Conservation (phyloP, 2,329 filamentous ascomycete species). For the Phoma herbarum region DNA sequence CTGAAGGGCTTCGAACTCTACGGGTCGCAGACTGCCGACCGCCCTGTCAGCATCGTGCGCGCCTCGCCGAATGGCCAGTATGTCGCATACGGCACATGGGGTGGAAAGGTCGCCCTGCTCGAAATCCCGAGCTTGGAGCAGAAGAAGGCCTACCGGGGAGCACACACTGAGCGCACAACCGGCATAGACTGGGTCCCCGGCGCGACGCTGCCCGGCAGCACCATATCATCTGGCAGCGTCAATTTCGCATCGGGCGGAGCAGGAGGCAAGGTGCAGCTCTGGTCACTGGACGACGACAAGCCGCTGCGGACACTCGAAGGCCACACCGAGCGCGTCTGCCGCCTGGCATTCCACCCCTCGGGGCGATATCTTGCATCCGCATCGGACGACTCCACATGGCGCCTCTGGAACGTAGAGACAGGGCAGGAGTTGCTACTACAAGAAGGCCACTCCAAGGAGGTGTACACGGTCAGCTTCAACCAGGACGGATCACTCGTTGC, state of each 20-base stretch:
- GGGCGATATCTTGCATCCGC: conserved; percentile 90
- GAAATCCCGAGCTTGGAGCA: conserved; percentile 83
- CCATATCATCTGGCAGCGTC: conserved; percentile 74
- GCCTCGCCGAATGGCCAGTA: conserved; percentile 86
- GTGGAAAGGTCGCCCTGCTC: conserved; percentile 85
- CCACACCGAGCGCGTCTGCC: conserved; percentile 86
- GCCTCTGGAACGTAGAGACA: conserved; percentile 91
- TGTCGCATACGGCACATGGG: conserved; percentile 92
- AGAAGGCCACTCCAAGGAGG: conserved; percentile 93
- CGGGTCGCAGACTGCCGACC: conserved; percentile 90
- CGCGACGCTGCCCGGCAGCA: conserved; percentile 75
- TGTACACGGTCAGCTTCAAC: conserved; percentile 91
- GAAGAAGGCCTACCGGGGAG: conserved; percentile 75
- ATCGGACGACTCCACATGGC: conserved; percentile 96
- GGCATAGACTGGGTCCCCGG: conserved; percentile 91
- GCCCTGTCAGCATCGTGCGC: conserved; percentile 89
- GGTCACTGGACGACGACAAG: conserved; percentile 87
- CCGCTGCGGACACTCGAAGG: conserved; percentile 83
- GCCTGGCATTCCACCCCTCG: conserved; percentile 93
- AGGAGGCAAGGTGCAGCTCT: conserved; percentile 86
- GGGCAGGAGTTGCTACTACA: conserved; percentile 85
- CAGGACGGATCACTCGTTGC: conserved; percentile 88
- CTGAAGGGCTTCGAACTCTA: conserved; percentile 87
- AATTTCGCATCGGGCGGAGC: conserved; percentile 92
- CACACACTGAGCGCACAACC: conserved; percentile 88